Percentiles rank a stretch among this genome's conserved stretches.
phyloP scores from a whole-genome alignment of 176 grass and related monocot genomes.

The Zea mays region DNA sequence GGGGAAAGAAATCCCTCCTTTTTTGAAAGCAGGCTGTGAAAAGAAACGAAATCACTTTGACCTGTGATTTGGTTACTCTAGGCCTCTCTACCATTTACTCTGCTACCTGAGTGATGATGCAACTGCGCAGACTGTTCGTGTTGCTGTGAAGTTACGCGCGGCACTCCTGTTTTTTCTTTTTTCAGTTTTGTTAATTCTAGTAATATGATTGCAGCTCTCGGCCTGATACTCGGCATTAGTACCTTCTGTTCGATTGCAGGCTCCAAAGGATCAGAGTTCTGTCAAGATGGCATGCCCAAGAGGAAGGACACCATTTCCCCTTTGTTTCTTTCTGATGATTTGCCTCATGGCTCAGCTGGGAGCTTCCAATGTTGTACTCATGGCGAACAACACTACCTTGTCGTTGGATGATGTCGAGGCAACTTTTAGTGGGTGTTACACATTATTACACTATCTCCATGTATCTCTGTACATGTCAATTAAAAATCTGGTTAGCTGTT shows the following conservation, averaged over 20 bases:
- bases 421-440: slow-evolving; percentile 63
- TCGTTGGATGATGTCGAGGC: slow-evolving; percentile 68
- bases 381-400: slow-evolving; percentile 61
- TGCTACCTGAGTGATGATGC: neutral
- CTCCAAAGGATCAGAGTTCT: too few species aligned
- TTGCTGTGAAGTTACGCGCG: neutral
- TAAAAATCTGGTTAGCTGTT: neutral
- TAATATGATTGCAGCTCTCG: slow-evolving; percentile 11
- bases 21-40: neutral
- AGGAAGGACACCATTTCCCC: slow-evolving; percentile 25
- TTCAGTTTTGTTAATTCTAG: neutral
- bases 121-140: neutral
- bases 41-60: neutral
- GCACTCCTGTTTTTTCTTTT: neutral
- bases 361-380: slow-evolving; percentile 56
- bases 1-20: neutral
- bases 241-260: too few species aligned
- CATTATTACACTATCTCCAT: slow-evolving; percentile 6
- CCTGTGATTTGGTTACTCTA: slow-evolving; percentile 12
- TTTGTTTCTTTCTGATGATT: slow-evolving; percentile 34
- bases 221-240: neutral
- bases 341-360: slow-evolving; percentile 48
- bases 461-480: slow-evolving; percentile 17
- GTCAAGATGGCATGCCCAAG: slow-evolving; percentile 16
- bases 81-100: neutral